phyloP scores from a whole-genome alignment of 129 eudicot genomes.

The Flaveria brownii region DNA sequence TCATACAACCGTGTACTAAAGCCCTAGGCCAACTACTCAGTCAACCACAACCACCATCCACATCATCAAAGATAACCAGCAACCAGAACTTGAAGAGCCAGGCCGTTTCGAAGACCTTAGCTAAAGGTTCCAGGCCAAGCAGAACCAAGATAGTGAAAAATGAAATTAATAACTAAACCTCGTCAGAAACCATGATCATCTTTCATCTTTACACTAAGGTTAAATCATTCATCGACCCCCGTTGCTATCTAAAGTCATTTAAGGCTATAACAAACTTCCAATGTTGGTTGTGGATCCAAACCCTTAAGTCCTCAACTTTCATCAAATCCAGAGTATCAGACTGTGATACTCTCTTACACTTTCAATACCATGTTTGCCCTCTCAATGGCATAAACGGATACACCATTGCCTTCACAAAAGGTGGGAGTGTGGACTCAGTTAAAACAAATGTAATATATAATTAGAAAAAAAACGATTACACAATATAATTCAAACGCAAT shows the following conservation, averaged over 20 bases:
- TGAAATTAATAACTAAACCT: background rate
- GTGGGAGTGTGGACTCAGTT: background rate
- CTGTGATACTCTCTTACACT: background rate
- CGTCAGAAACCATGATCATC: background rate
- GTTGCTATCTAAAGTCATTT: background rate
- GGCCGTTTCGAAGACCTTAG: background rate
- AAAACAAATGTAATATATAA: too few species aligned
- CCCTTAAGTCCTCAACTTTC: background rate
- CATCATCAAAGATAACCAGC: background rate
- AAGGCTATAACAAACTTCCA: background rate
- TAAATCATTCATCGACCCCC: background rate
- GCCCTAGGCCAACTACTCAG: background rate
- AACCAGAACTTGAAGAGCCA: background rate
- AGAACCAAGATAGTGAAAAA: background rate
- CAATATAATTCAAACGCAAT: background rate
- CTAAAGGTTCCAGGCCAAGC: background rate
- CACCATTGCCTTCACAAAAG: background rate
- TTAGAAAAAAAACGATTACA: background rate
- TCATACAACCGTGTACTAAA: background rate
- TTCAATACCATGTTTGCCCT: background rate
- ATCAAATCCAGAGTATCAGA: background rate
- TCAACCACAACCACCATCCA: background rate
- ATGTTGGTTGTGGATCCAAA: background rate
- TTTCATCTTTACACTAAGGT: background rate
- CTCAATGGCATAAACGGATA: background rate